These are phyloP conservation scores for Leucogyrophana mollusca DNA, from an alignment of 768 basidiomycete species.

Conservation along the genomic window DNA sequence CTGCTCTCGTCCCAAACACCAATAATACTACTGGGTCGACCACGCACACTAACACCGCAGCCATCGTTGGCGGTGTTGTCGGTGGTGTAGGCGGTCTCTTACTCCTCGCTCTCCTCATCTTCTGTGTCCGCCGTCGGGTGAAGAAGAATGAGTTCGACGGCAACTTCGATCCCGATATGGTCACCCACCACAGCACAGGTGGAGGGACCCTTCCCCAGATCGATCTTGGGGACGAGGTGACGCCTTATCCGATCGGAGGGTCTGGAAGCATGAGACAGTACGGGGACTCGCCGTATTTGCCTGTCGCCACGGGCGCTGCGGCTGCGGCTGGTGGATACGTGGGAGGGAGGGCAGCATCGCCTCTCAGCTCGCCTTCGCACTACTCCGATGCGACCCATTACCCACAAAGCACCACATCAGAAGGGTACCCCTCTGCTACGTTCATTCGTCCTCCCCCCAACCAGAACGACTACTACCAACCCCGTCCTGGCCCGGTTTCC, in stretches of 20 bases:
- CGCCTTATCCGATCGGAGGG: conserved; percentile 19
- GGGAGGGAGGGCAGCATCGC: not conserved
- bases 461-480: conserved; percentile 11
- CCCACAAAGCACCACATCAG: not conserved
- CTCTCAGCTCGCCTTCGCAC: conserved; percentile 7
- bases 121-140: conserved; percentile 24
- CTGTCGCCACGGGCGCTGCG: not conserved
- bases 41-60: conserved; percentile 29
- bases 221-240: conserved; percentile 31
- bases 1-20: conserved; percentile 15
- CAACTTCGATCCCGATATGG: conserved; percentile 48
- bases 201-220: conserved; percentile 25
- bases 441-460: not conserved
- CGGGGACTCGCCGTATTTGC: conserved; percentile 9
- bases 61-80: conserved; percentile 54
- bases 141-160: conserved; percentile 45
- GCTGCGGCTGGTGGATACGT: not conserved
- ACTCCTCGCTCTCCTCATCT: conserved; percentile 25
- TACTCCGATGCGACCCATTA: conserved; percentile 11
- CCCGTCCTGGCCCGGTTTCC: conserved; percentile 13
- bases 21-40: conserved; percentile 1
- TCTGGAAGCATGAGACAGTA: conserved; percentile 22
- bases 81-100: conserved; percentile 38
- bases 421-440: conserved; percentile 8
- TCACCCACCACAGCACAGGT: conserved; percentile 26